Evolutionary conservation across 2,329 filamentous ascomycete genomes (phyloP), one percentile per base, ranked within the genome.

Genomic region (Pezicula neosporulosa): DNA sequence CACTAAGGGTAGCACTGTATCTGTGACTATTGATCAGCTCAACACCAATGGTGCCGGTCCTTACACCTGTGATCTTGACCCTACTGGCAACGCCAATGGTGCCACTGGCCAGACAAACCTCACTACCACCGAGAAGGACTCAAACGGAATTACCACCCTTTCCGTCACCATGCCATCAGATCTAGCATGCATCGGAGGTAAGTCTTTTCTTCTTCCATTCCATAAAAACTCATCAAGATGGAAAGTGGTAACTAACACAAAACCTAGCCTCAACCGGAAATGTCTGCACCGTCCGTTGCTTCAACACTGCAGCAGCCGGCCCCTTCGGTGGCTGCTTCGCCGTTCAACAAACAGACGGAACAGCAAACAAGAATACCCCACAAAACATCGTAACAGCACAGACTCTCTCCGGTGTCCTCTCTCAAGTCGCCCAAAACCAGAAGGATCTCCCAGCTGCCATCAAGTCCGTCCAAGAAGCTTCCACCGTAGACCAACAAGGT

Each of bases 341-440:
- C 10, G 38, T 60, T 13, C 56, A 61, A 50, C 65, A 70, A 52
- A 66, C 64, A 9, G 66, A 69, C 37, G 12, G 13, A 1, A 48
- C 16, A 15, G 9, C 47, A 3, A 39, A 24, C 30, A 24, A 13
- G 6, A 48, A 48, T 36, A 35, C 47, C 1, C 28, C 38, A 0
- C 16, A 39, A 6, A 41, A 19, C 45, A 63, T 69, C 53, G 49
- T 60, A 19, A 69, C 67, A 16, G 60, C 65, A 18, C 64, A 67
- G 51, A 67, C 63, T 4, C 63, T 67, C n/a, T 47, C 60, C 33
- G 63, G 61, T 41, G 64, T 69, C 48, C 54, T 55, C 5, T 61
- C 63, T 41, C 66, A 69, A 56, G 63, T 68, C 36, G 56, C 63
- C 52, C 65, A 68, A 51, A 68, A 69, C 52, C 51, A 67, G 50